Evolutionary conservation across 2,329 filamentous ascomycete genomes (phyloP), one percentile per base, ranked within the genome.

Genomic region (Bimuria novae-zelandiae): DNA sequence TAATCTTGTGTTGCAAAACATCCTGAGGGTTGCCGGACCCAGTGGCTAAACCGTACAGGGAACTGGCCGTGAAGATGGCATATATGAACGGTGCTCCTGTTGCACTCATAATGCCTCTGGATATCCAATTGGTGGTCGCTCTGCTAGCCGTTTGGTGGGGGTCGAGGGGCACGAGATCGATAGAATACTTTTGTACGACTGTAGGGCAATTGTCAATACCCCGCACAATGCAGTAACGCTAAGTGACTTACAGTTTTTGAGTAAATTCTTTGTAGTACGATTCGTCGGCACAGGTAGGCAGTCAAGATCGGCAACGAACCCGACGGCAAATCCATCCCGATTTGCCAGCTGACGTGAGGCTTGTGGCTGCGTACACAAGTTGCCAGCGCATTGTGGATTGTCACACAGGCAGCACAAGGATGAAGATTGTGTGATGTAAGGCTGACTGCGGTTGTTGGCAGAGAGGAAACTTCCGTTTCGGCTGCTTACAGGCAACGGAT

Each of bases 1-100:
- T 58, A 41, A 59, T 61, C 42, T 70, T 73, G 57, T 69, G 68
- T 10, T 55, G 49, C 6, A 65, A 35, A 14, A 60, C 51, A 49
- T 60, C 43, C 8, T 52, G 37, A 16, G 42, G 17, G 17, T 25
- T 54, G 8, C 22, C 39, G 14, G 30, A 36, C 4, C 60, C 60
- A 12, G 59, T 36, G 17, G 51, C 52, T 35, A 67, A 63, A 3
- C 62, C 52, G 19, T 65, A 52, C 2, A 68, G 55, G 7, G 63
- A 61, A 49, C 64, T 62, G 3, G 65, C 58, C 16, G 66, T 67
- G 23, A 72, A 54, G 7, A 68, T 48, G 12, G 64, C 64, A 52
- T 71, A 68, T 7, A 69, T 65, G 51, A 70, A 72, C 1, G 68
- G 62, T 17, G 63, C 62, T 3, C 67, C 67, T 7, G 61, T 60